phyloP scores from a whole-genome alignment of 1,139 yeast species.

The Chernovozyma aurita region DNA sequence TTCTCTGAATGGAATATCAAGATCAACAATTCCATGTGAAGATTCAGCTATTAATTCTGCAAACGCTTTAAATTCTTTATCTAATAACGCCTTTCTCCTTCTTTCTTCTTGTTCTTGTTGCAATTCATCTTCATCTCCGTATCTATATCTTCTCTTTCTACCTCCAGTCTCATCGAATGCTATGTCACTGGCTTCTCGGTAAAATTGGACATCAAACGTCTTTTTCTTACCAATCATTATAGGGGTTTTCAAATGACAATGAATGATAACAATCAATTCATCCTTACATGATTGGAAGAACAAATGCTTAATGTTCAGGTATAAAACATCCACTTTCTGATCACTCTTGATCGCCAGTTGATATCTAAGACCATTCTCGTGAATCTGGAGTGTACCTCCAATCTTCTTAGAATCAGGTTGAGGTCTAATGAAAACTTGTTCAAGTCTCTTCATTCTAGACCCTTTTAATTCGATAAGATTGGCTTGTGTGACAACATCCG shows the following conservation, averaged over 20 bases:
- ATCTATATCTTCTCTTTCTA: slow-evolving; percentile 80
- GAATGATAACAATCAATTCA: slow-evolving; percentile 88
- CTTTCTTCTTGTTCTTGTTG: slow-evolving; percentile 99
- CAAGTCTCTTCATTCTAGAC: slow-evolving; percentile 79
- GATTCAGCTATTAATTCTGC: slow-evolving; percentile 90
- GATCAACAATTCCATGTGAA: slow-evolving; percentile 73
- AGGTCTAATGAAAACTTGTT: slow-evolving; percentile 87
- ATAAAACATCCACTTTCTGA: slow-evolving; percentile 82
- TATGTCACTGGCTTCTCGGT: slow-evolving; percentile 95
- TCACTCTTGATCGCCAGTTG: slow-evolving; percentile 80
- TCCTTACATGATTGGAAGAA: slow-evolving; percentile 96
- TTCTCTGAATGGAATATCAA: slow-evolving; percentile 93
- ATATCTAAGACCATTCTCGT: slow-evolving; percentile 93
- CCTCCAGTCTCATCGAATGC: slow-evolving; percentile 98
- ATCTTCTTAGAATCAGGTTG: slow-evolving; percentile 94
- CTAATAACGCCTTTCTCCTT: slow-evolving; percentile 82
- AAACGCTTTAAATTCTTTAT: slow-evolving; percentile 85
- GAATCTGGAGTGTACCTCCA: slow-evolving; percentile 88
- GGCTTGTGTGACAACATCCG: slow-evolving; percentile 93
- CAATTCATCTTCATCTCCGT: slow-evolving; percentile 97
- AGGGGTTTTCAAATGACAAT: slow-evolving; percentile 88
- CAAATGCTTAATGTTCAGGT: slow-evolving; percentile 86
- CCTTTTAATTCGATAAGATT: slow-evolving; percentile 74
- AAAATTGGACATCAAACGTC: slow-evolving; percentile 92
- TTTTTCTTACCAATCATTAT: slow-evolving; percentile 94